Percentiles rank a stretch among this genome's conserved stretches.
Conservation (phyloP, 2,329 filamentous ascomycete genomes). For the Pseudonectria foliicola region DNA sequence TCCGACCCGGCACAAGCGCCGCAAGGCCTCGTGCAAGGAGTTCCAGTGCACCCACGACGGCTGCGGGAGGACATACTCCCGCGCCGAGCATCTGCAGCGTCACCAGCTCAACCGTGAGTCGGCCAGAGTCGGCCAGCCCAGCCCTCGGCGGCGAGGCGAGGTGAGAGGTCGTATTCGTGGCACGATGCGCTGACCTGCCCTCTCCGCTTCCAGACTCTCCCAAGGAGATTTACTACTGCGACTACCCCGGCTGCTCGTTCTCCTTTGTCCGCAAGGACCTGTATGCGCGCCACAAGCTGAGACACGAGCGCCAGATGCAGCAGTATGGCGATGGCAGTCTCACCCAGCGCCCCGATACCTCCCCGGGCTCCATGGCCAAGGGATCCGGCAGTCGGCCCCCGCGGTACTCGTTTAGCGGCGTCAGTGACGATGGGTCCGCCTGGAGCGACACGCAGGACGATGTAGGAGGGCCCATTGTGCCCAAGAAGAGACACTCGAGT, state of each 20-base stretch:
- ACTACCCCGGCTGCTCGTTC: slow-evolving; percentile 22
- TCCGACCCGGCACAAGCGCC: slow-evolving; percentile 23
- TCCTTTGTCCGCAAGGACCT: slow-evolving; percentile 23
- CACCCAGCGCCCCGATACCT: slow-evolving; percentile 14
- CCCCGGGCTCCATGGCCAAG: slow-evolving; percentile 19
- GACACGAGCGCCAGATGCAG: slow-evolving; percentile 20
- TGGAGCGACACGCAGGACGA: slow-evolving; percentile 24
- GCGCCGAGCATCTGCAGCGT: slow-evolving; percentile 21
- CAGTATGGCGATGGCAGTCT: slow-evolving; percentile 21
- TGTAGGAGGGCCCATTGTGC: slow-evolving; percentile 10
- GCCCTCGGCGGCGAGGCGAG: no score
- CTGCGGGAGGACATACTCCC: slow-evolving; percentile 21
- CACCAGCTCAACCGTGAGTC: slow-evolving; percentile 21
- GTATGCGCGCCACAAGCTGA: slow-evolving; percentile 21
- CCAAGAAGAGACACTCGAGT: slow-evolving; percentile 8
- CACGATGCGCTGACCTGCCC: not conserved
- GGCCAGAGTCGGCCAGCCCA: no score
- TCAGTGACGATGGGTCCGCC: slow-evolving; percentile 19
- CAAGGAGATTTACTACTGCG: slow-evolving; percentile 24
- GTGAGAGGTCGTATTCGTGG: not conserved
- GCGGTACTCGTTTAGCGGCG: slow-evolving; percentile 14
- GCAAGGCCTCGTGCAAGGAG: slow-evolving; percentile 24
- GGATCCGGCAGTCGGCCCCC: slow-evolving; percentile 11
- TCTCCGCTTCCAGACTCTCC: slow-evolving; percentile 19
- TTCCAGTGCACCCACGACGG: slow-evolving; percentile 24